Evolutionary conservation across 148 eudicot species (phyloP), one percentile per base, ranked within the genome.

Genomic region (Simmondsia chinensis): DNA sequence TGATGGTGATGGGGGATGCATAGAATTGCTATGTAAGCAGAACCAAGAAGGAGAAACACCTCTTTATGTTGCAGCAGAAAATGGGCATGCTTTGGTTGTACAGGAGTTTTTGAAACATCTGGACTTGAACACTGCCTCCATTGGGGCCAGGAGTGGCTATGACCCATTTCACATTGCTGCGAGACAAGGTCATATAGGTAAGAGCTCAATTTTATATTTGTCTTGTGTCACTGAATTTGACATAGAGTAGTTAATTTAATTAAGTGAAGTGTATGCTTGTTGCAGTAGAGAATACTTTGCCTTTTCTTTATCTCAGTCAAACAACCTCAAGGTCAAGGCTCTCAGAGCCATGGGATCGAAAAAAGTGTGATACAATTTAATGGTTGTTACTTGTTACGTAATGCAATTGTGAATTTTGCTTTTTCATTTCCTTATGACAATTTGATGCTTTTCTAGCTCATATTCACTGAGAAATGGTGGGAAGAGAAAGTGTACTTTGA

Each of bases 161-260:
- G 99, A 91, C 62, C 70, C 99, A 2, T 80, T 86, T 69, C 99
- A 91, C 60, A 65, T 91, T 44, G 94, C 95, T 46, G 87, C 96
- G 7, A 76, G 79, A 65, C 82, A 77, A 56, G 99, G 99, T 36
- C 89, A 91, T 75, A 53, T 79, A 57, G 99, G 99, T 91, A 68
- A 70, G 68, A 40, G 33, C 46, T 59, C 43, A 21, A 20, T 52
- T 24, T 61, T 30, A 4, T 40, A 15, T 2, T 39, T 50, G 39
- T 9, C 18, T 39, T 46, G 19, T 21, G 6, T 47, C 4, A 41
- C 22, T 33, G 11, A 56, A 8, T 18, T 18, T 48, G 21, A n/a
- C 24, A 16, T 37, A 18, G 11, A 3, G 21, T 36, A 45, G 51
- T 36, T 37, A 14, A 7, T 36, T 18, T 2, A 23, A 17, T 28